Evolutionary conservation across 768 basidiomycete genomes (phyloP).

Genomic region (Suillus subaureus): DNA sequence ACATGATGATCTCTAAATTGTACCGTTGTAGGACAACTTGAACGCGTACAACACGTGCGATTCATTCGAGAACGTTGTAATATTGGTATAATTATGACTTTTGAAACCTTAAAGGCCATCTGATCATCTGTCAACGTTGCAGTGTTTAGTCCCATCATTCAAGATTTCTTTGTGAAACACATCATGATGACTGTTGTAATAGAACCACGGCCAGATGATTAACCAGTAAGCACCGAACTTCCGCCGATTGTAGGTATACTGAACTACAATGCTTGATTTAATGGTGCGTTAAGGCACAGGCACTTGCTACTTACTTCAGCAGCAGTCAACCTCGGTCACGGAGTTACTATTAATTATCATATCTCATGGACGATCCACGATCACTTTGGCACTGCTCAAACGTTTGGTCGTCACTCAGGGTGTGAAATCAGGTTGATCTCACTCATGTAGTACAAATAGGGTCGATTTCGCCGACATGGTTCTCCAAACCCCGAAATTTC

Average conservation of each 20-base stretch:
- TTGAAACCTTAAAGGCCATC: not conserved
- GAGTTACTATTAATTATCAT: no score
- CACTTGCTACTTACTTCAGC: not conserved
- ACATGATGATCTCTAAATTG: not conserved
- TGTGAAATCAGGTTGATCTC: not conserved
- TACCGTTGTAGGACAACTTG: not conserved
- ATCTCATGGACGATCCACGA: not conserved
- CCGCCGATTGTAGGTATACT: no score
- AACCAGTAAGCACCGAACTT: not conserved
- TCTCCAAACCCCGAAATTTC: not conserved
- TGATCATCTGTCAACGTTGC: constrained; percentile 1
- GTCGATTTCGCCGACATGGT: not conserved
- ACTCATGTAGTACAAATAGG: not conserved
- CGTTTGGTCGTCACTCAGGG: not conserved
- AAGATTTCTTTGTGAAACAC: not conserved
- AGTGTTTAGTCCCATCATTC: not conserved
- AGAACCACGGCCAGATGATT: not conserved
- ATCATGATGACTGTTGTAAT: not conserved
- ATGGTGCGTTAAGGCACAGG: not conserved
- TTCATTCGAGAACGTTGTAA: not conserved
- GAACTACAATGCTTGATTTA: not conserved
- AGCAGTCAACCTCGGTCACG: no score
- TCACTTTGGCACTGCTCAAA: constrained; percentile 6
- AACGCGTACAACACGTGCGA: not conserved
- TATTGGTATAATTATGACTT: not conserved